Conservation (phyloP, 768 basidiomycete genomes). For the Mycena floridula region DNA sequence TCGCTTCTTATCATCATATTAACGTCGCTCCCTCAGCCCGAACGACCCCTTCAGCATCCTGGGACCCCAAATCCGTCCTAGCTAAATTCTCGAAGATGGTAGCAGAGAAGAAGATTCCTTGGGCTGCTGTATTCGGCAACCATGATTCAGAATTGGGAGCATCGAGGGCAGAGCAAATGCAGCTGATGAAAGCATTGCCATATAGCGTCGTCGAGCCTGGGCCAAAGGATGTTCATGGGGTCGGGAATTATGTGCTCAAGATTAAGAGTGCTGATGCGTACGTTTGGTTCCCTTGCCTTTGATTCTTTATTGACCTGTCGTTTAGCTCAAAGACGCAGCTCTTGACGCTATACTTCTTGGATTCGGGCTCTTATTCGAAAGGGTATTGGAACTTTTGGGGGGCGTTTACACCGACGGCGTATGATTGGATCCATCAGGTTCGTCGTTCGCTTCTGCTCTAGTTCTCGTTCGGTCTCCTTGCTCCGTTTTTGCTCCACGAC, state of each 20-base stretch:
- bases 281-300: conserved; percentile 24
- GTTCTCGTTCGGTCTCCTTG: too few species aligned
- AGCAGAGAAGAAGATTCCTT: conserved; percentile 72
- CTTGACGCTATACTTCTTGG: conserved; percentile 88
- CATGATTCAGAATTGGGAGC: conserved; percentile 53
- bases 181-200: conserved; percentile 25
- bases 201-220: conserved; percentile 81
- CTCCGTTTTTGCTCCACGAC: background rate
- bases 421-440: conserved; percentile 80
- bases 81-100: conserved; percentile 83
- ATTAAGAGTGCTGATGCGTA: conserved; percentile 80
- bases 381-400: conserved; percentile 58
- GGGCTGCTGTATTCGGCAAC: conserved; percentile 93
- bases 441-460: conserved; percentile 14
- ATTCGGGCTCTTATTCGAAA: conserved; percentile 74
- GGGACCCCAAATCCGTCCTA: conserved; percentile 83
- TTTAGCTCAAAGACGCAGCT: conserved; percentile 78
- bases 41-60: too few species aligned
- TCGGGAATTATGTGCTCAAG: conserved; percentile 88
- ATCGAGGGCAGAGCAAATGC: conserved; percentile 44
- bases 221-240: conserved; percentile 80
- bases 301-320: background rate
- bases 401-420: conserved; percentile 62
- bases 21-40: background rate
- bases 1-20: background rate